Base-by-base conservation (phyloP, 2,329 filamentous ascomycete genomes). In the Sarocladiaceae sp. region DNA sequence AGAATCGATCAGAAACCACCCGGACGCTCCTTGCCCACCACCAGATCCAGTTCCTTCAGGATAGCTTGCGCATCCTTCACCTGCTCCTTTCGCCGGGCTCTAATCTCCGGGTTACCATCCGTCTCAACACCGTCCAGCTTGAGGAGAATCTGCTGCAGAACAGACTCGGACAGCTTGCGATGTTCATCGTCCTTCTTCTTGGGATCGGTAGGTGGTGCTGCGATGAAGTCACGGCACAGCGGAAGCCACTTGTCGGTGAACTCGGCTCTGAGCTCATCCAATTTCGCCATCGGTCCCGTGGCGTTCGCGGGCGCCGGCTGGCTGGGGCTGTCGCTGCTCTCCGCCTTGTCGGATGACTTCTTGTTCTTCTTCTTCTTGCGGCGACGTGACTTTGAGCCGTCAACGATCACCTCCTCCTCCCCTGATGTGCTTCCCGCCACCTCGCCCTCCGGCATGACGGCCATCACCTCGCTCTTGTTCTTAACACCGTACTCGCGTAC, bases 51-150 rank as follows among this genome's bases (percentile, higher is more conserved):
- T 21, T 71, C 69, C 56, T 73, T 80, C 51, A 93, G 62, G 33
- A 85, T 66, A 10, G 68, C 74, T 59, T 91, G 85, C 3, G 85
- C 81, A 50, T 83, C 74, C 54, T 71, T 78, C n/a, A 91, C 83
- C 42, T 90, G 62, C 47, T 82, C 83, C 66, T 85, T 90, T 56
- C 87, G 69, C 59, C 70, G 76, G 11, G 72, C 64, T 49, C 85
- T 72, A 20, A 84, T 79, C 11, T 82, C 79, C 9, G 68, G 60
- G 51, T 86, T 78, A 4, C 84, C 85, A 39, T 83, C 82, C 0
- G 82, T 82, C 53, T 91, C 85, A 3, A 91, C 78, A 18, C 75
- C 81, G 58, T 93, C 87, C 31, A 88, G 63, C 65, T 90, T 91
- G 51, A 93, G 65, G 29, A 91, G 57, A 2, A 89, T 78, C 53